Base-by-base conservation (phyloP, 2,329 filamentous ascomycete genomes). In the Aspergillus hortae region DNA sequence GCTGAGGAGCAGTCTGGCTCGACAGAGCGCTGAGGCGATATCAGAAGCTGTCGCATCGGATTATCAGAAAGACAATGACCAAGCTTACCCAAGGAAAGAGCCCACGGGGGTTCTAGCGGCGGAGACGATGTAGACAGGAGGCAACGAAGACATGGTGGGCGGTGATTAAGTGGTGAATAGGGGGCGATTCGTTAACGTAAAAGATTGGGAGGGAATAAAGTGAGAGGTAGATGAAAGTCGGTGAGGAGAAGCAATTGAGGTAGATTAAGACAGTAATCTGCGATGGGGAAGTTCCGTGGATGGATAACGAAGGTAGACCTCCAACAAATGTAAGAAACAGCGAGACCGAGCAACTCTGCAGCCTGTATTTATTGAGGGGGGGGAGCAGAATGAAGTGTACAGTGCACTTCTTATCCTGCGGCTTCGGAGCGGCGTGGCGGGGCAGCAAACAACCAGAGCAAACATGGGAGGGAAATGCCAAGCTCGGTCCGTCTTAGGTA, bases 111-210 rank as follows among this genome's bases (percentile, higher is more conserved):
- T 99, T 75, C 92, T 85, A 67, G 85, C 89, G 59, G 86, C 88
- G 54, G 94, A 94, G 69, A 96, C 91, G 68, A 99, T 96, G 79
- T 99, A 99, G 61, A 99, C 92, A 54, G 91, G 82, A 61, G 90
- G 88, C 59, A 92, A 83, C 62, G 83, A 84, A 70, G 90, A 81
- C 89, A 95, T 95, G 55, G 65, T 83, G 75, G 50, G 35, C 21
- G 21, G 33, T 30, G 40, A 46, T 32, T 11, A n/a, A 2, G 42
- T 27, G 23, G 23, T 14, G 11, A 43, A 14, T n/a, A 32, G 25
- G 21, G 21, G 21, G 19, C 19, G 4, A n/a, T 15, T 19, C 36
- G n/a, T 19, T 7, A 40, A 44, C 19, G 25, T 19, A 32, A 44
- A 30, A 30, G 14, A 44, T 30, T 27, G 21, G n/a, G 40, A 42